Evolutionary conservation across 2,329 filamentous ascomycete species (phyloP), one percentile per base, ranked within the genome.

Genomic region (Talaromyces verruculosus): DNA sequence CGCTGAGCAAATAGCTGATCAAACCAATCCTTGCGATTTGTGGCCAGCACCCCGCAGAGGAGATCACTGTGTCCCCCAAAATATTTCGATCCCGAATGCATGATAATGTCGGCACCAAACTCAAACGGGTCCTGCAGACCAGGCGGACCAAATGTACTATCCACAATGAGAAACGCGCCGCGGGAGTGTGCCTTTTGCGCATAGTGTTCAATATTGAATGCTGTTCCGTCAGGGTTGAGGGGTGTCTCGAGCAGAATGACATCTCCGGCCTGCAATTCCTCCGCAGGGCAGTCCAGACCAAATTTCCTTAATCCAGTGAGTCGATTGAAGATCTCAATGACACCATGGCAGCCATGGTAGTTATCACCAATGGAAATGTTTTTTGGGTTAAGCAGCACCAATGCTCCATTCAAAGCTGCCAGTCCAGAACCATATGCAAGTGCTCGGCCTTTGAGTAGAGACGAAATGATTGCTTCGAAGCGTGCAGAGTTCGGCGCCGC

Each of bases 11-110:
- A 80, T 72, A 98, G 79, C 25, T 79, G 81, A 35, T 76, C 75
- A n/a, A 87, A 77, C 89, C 89, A 91, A 4, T 82, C 82, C 61
- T 83, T 72, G 57, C 80, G 80, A 28, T 85, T 82, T 5, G 93
- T 85, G 0, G 88, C 87, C 33, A 99, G 80, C 19, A 96, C 89
- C 25, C 95, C 95, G 74, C 91, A 96, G 5, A 98, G 86, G 84
- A 98, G 85, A 79, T 99, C 95, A 70, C 90, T 94, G 80, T 99
- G 95, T 0, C 95, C 95, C 22, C 95, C 95, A 70, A 99, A 87
- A 79, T 98, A 99, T 83, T 98, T 99, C 19, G 93, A 97, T 3
- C 93, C 95, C 61, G 87, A 90, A 79, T 99, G 95, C 91, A 98
- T 91, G 39, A 97, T 87, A 0, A 93, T 79, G 78, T 98, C 94